phyloP scores from a whole-genome alignment of 2,329 filamentous ascomycete genomes.

The Epichloe scottii region DNA sequence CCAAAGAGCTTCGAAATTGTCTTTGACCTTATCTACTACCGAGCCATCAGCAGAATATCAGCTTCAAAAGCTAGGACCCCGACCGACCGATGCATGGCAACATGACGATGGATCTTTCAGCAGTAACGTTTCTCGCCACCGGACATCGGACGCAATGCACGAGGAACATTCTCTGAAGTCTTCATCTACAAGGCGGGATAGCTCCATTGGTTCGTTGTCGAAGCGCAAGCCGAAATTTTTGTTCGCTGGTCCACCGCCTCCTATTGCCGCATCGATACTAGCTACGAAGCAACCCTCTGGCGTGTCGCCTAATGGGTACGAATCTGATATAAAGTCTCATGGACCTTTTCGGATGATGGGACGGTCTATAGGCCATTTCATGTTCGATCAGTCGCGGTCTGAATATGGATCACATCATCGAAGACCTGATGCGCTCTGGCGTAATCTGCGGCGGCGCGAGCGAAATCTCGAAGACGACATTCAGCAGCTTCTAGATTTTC shows the following conservation, averaged over 20 bases:
- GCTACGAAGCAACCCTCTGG: constrained; percentile 11
- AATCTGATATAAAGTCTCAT: constrained; percentile 6
- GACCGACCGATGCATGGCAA: constrained; percentile 16
- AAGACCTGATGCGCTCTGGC: constrained; percentile 31
- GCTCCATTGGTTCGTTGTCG: constrained; percentile 19
- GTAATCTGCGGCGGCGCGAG: constrained; percentile 32
- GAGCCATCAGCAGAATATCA: constrained; percentile 22
- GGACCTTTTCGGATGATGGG: constrained; percentile 5
- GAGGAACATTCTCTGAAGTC: constrained; percentile 8
- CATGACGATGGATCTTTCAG: constrained; percentile 9
- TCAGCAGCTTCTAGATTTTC: constrained; percentile 35
- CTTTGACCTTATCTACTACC: constrained; percentile 12
- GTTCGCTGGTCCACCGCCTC: constrained; percentile 38
- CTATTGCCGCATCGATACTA: constrained; percentile 32
- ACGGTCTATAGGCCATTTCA: constrained; percentile 17
- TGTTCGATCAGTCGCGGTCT: constrained; percentile 24
- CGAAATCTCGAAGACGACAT: constrained; percentile 33
- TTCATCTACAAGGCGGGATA: constrained; percentile 14
- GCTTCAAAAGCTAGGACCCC: constrained; percentile 27
- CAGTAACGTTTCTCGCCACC: neutral
- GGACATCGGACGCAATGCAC: constrained; percentile 2
- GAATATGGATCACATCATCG: neutral
- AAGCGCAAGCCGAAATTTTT: constrained; percentile 22
- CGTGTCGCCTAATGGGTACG: constrained; percentile 5
- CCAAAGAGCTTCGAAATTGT: constrained; percentile 14